Percentiles rank a stretch among this genome's conserved stretches.
phyloP scores from a whole-genome alignment of 1,139 yeast genomes.

The Trichomonascaceae sp. region DNA sequence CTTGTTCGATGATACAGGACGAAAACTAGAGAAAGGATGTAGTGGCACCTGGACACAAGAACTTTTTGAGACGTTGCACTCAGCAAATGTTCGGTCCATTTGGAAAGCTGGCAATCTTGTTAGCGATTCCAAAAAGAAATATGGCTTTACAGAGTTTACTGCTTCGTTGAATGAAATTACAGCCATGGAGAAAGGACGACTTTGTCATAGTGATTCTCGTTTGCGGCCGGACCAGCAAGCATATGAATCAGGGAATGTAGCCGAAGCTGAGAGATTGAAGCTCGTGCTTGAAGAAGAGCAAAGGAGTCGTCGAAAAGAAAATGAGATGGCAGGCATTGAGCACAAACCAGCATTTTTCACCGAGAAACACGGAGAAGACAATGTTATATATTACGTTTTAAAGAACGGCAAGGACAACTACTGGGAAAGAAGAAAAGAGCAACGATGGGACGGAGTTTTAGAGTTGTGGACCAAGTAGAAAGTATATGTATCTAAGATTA shows the following conservation, averaged over 20 bases:
- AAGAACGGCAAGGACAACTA: conserved; percentile 61
- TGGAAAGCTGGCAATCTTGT: conserved; percentile 68
- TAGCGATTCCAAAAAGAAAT: conserved; percentile 54
- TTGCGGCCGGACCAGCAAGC: conserved; percentile 75
- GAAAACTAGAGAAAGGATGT: conserved; percentile 28
- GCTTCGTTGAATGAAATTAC: conserved; percentile 79
- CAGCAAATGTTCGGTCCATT: conserved; percentile 30
- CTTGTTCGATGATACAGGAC: conserved; percentile 38
- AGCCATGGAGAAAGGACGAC: conserved; percentile 49
- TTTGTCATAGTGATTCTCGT: conserved; percentile 88
- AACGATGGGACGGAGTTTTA: conserved; percentile 32
- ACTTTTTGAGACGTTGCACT: conserved; percentile 36
- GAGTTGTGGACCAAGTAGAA: conserved; percentile 21
- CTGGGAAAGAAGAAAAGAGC: conserved; percentile 57
- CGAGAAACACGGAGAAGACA: conserved; percentile 19
- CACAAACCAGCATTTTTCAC: conserved; percentile 63
- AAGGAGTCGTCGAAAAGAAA: conserved; percentile 62
- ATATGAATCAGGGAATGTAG: conserved; percentile 65
- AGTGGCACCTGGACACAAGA: conserved; percentile 74
- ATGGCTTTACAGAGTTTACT: conserved; percentile 81
- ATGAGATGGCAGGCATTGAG: conserved; percentile 41
- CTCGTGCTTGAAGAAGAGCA: conserved; percentile 70
- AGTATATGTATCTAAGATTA: background rate
- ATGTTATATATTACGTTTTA: conserved; percentile 50
- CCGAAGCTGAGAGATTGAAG: conserved; percentile 65